Evolutionary conservation across 768 basidiomycete species (phyloP).

Genomic region (Russula brevipes): DNA sequence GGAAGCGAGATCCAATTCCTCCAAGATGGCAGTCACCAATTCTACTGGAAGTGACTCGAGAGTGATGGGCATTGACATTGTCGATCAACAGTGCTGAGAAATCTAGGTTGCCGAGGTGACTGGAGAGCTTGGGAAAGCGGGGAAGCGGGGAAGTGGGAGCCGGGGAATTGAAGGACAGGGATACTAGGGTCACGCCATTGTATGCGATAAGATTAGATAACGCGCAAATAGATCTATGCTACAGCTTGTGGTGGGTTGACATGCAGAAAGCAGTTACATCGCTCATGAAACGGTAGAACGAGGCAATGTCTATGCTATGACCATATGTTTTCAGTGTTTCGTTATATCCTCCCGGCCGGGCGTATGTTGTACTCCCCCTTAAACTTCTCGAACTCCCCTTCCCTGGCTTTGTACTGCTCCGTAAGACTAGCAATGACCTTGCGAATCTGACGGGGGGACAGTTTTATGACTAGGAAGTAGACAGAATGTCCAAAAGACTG

Average conservation of each 20-base stretch:
- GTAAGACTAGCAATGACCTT: slow-evolving; percentile 72
- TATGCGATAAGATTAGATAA: slow-evolving; percentile 20
- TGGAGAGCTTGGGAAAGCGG: too few relatives aligned
- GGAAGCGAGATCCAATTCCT: slow-evolving; percentile 59
- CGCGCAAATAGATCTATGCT: not conserved
- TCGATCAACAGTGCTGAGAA: too few relatives aligned
- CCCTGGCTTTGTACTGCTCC: slow-evolving; percentile 86
- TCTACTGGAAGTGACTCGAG: slow-evolving; percentile 59
- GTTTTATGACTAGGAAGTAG: slow-evolving; percentile 17
- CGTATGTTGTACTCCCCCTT: slow-evolving; percentile 75
- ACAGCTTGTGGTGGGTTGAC: not conserved
- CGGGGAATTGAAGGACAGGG: not conserved
- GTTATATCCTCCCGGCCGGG: slow-evolving; percentile 33
- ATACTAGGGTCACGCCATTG: not conserved
- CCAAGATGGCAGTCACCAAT: slow-evolving; percentile 64
- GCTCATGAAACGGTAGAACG: not conserved
- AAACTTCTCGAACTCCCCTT: slow-evolving; percentile 75
- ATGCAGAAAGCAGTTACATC: too few relatives aligned
- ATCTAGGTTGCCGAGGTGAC: not conserved
- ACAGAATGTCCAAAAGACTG: slow-evolving; percentile 30
- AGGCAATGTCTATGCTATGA: not conserved
- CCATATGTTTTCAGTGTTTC: not conserved
- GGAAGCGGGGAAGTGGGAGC: too few relatives aligned
- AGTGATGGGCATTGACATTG: slow-evolving; percentile 17
- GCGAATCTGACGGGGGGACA: slow-evolving; percentile 54